A percentile compares a stretch with the other conserved stretches of the same genome.
Evolutionary conservation across 176 grass and related monocot species (phyloP).

Genomic region (Dendrocalamus sinicus): DNA sequence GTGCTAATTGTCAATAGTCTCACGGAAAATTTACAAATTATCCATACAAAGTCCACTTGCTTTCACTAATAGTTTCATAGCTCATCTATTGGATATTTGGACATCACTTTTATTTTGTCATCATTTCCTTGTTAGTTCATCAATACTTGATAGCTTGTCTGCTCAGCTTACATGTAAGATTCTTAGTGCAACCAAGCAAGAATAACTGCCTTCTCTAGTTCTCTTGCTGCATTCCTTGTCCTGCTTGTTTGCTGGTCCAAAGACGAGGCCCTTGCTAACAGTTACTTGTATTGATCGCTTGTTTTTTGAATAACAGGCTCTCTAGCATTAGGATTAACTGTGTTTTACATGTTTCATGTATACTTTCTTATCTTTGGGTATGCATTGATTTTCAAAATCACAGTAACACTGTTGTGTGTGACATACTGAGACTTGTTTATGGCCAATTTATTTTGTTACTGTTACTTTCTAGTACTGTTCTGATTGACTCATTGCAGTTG

Average conservation of each 20-base stretch:
- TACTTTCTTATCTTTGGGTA: not conserved
- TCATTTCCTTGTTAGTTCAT: conserved; percentile 10
- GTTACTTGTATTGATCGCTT: not conserved
- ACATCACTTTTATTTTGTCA: not conserved
- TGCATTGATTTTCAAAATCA: conserved; percentile 10
- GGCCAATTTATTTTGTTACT: not conserved
- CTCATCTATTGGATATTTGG: not conserved
- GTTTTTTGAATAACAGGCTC: not conserved
- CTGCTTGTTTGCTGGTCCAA: not conserved
- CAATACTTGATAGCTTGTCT: not conserved
- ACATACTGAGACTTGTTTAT: not conserved
- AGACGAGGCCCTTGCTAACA: not conserved
- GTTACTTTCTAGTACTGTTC: conserved; percentile 8
- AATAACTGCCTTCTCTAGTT: not conserved
- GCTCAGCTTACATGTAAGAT: not conserved
- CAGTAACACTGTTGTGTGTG: not conserved
- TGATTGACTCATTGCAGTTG: not conserved
- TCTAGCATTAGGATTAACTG: not conserved
- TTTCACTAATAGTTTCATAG: not conserved
- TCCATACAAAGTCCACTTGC: not conserved
- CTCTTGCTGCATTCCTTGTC: not conserved
- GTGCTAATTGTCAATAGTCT: not conserved
- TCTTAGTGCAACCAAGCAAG: not conserved
- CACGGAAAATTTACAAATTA: not conserved
- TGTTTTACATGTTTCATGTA: not conserved